These are phyloP conservation scores for Naematelia aurantialba DNA, from an alignment of 768 basidiomycete genomes.

Conservation along the genomic window DNA sequence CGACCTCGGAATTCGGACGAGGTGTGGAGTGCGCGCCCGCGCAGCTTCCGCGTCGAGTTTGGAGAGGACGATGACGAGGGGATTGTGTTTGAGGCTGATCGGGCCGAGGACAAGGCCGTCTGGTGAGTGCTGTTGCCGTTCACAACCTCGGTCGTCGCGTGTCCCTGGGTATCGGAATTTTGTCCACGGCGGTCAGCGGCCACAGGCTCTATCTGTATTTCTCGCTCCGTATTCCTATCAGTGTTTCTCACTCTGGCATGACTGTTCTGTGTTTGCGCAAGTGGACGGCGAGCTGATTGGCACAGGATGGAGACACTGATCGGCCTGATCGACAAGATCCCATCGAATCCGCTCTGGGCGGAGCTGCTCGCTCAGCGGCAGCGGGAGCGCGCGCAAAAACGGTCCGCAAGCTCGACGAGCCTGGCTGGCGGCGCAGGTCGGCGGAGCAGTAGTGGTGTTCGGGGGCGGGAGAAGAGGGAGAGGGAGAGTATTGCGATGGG, in stretches of 20 bases:
- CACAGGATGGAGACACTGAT: slow-evolving; percentile 77
- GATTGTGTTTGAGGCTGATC: slow-evolving; percentile 88
- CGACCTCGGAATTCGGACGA: slow-evolving; percentile 28
- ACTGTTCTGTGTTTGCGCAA: background rate
- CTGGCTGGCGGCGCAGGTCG: background rate
- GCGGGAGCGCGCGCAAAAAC: slow-evolving; percentile 7
- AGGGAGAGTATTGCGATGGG: background rate
- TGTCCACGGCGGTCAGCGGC: no score
- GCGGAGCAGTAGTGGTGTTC: background rate
- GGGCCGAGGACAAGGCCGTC: slow-evolving; percentile 75
- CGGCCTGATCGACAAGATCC: slow-evolving; percentile 81
- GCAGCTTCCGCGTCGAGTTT: slow-evolving; percentile 77
- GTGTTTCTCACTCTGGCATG: background rate
- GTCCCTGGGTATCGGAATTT: no score
- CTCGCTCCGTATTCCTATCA: background rate
- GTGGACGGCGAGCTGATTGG: slow-evolving; percentile 4
- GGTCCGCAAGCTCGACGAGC: background rate
- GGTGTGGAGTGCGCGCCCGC: slow-evolving; percentile 42
- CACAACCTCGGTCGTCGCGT: no score
- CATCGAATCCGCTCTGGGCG: slow-evolving; percentile 88
- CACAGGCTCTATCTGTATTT: no score
- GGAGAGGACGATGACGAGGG: slow-evolving; percentile 57
- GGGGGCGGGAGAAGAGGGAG: background rate
- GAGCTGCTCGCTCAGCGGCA: slow-evolving; percentile 57
- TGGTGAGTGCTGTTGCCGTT: slow-evolving; percentile 58